A percentile compares a stretch with the other conserved stretches of the same genome.
Evolutionary conservation across 2,329 filamentous ascomycete genomes (phyloP).

Genomic region (Leptographium wingfieldii): DNA sequence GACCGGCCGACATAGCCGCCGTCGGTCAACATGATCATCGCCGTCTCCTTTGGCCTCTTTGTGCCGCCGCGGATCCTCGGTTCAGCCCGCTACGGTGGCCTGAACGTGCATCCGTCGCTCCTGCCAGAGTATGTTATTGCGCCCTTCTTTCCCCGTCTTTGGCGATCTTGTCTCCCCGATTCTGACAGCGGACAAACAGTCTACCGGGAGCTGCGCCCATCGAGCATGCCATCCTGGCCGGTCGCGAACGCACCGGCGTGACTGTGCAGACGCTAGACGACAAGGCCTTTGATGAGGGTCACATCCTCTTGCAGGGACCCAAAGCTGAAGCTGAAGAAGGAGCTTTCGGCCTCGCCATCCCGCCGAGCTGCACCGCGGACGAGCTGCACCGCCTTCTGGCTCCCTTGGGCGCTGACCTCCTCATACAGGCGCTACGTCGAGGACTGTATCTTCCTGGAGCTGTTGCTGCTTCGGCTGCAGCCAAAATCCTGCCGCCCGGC

Average conservation of each 20-base stretch:
- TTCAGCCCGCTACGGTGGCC: conserved; percentile 63
- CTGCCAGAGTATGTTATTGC: conserved; percentile 55
- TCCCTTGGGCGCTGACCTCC: conserved; percentile 53
- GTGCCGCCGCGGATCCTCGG: conserved; percentile 66
- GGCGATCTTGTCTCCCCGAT: not conserved
- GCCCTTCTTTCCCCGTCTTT: not conserved
- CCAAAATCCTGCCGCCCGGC: conserved; percentile 6
- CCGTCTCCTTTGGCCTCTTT: conserved; percentile 88
- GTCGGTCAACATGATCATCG: conserved; percentile 64
- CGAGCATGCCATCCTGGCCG: conserved; percentile 64
- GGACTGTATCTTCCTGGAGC: conserved; percentile 47
- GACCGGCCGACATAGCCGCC: conserved; percentile 13
- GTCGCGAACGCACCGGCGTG: conserved; percentile 53
- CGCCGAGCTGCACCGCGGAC: conserved; percentile 27
- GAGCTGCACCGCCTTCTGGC: conserved; percentile 42
- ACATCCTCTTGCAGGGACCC: conserved; percentile 58
- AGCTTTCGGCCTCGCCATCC: conserved; percentile 40
- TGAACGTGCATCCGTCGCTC: conserved; percentile 89
- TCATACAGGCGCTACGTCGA: conserved; percentile 51
- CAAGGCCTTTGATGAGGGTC: conserved; percentile 63
- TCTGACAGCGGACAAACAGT: conserved; percentile 26
- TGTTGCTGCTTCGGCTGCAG: conserved; percentile 17
- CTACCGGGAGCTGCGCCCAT: conserved; percentile 79
- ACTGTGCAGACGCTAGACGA: conserved; percentile 79
- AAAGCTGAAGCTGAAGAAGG: not conserved